Base-by-base conservation (phyloP, 345 rosid species). In the Camelina laxa region DNA sequence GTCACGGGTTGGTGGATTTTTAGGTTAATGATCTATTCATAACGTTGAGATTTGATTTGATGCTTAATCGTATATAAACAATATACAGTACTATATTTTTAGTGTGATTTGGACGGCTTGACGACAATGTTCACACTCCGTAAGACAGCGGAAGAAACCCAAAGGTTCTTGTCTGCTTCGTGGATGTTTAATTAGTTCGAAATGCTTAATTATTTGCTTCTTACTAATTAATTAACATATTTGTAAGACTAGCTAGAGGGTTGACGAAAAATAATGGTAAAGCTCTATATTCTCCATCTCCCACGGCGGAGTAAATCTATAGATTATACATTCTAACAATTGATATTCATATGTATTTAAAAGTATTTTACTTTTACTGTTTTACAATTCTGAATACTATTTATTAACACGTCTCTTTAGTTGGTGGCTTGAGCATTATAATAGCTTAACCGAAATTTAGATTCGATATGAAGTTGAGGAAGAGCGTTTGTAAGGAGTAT, bases 1-100 rank as follows among this genome's bases (percentile, higher is more conserved):
- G 69, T 70, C 62, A 47, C 57, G 42, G 59, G 42, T 60, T 27
- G 69, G 72, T 80, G 67, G 36, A 51, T 63, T 78, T 73, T 83
- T 70, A 61, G 63, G 62, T 45, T 65, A 36, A 19, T 35, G 67
- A 55, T 70, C 56, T 66, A 17, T 67, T 75, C 67, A 67, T 59
- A 58, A 75, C 36, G 62, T 39, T 67, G 62, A 51, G 60, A 67
- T 67, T 75, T 75, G 68, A 75, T 75, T 31, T 67, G 73, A 67
- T 67, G 73, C 56, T 31, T 60, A 14, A 19, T 38, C 9, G 12
- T 27, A 11, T 38, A 38, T 38, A 9, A 38, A 38, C 41, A 38
- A 38, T 38, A 2, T 2, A 38, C 41, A 38, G 41, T 38, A 38
- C 12, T 38, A 17, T 38, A 17, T 3, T 64, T 39, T 55, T 33